Conservation (phyloP, 495 filamentous ascomycete genomes). For the Xylaria longipes region DNA sequence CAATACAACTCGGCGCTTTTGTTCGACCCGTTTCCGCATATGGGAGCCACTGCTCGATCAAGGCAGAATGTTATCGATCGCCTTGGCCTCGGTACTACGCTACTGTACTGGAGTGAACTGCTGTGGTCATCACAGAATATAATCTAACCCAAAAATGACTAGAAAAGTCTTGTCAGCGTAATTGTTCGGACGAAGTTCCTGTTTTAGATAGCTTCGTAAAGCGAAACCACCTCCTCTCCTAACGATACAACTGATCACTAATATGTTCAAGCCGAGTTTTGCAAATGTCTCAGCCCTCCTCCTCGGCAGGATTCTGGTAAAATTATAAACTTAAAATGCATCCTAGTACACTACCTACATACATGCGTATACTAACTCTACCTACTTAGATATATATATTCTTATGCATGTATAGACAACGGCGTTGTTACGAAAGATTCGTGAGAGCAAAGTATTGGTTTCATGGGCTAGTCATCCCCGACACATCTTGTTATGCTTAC, state of each 20-base stretch:
- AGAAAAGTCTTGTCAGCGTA: slow-evolving; percentile 1
- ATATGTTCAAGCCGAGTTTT: slow-evolving; percentile 8
- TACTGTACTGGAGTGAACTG: not conserved
- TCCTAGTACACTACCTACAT: not conserved
- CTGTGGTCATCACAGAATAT: not conserved
- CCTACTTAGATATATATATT: not conserved
- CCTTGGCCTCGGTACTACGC: not conserved
- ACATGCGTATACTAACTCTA: too few species aligned
- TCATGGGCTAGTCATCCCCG: not conserved
- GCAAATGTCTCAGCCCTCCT: slow-evolving; percentile 5
- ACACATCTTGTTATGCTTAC: not conserved
- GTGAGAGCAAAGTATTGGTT: not conserved
- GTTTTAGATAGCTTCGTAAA: slow-evolving; percentile 12
- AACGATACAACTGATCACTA: slow-evolving; percentile 3
- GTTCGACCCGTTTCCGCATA: slow-evolving; percentile 1
- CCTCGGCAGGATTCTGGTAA: not conserved
- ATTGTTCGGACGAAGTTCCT: slow-evolving; percentile 15
- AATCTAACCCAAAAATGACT: slow-evolving; percentile 12
- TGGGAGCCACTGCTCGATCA: not conserved
- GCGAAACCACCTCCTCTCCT: not conserved
- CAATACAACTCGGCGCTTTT: not conserved
- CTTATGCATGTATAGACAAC: not conserved
- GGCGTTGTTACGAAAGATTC: not conserved
- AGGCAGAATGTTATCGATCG: not conserved
- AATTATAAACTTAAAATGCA: slow-evolving; percentile 6